Percentiles rank a stretch among this genome's conserved stretches.
Evolutionary conservation across 1,284 basidiomycete species (phyloP).

Genomic region (Flammula alnicola): DNA sequence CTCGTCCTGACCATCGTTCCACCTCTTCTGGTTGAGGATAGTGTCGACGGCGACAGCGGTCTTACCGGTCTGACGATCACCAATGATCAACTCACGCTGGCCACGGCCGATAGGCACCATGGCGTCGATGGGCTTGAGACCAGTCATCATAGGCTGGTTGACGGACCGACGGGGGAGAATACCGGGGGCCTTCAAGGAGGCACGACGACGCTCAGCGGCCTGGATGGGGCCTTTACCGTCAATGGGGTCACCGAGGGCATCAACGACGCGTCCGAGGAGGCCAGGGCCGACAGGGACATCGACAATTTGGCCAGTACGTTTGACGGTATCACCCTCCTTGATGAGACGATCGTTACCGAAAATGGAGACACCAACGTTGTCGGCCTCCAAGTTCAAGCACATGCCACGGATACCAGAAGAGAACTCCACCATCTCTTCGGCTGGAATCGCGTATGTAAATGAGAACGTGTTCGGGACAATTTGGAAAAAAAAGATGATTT

Average conservation of each 20-base stretch:
- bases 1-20: slow-evolving; percentile 98
- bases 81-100: slow-evolving; percentile 99
- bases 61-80: slow-evolving; percentile 99
- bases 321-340: slow-evolving; percentile 99
- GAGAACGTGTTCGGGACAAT: slow-evolving; percentile 14
- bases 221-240: slow-evolving; percentile 99
- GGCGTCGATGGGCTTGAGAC: slow-evolving; percentile 99
- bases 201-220: slow-evolving; percentile 91
- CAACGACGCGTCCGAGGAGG: slow-evolving; percentile 97
- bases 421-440: slow-evolving; percentile 99
- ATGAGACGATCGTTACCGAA: slow-evolving; percentile 99
- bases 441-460: slow-evolving; percentile 41
- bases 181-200: slow-evolving; percentile 98
- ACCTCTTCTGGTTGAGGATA: slow-evolving; percentile 99
- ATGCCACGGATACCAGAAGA: slow-evolving; percentile 98
- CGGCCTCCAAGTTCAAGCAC: slow-evolving; percentile 99
- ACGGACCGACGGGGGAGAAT: slow-evolving; percentile 99
- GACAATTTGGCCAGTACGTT: slow-evolving; percentile 99
- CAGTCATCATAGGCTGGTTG: slow-evolving; percentile 99
- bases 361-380: slow-evolving; percentile 99
- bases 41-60: slow-evolving; percentile 99
- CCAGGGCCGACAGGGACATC: slow-evolving; percentile 97
- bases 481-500: slow-evolving; percentile 27
- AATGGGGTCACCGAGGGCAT: slow-evolving; percentile 99
- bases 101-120: slow-evolving; percentile 99